Base-by-base conservation (phyloP, 345 rosid species). In the Bruguiera sexangula region DNA sequence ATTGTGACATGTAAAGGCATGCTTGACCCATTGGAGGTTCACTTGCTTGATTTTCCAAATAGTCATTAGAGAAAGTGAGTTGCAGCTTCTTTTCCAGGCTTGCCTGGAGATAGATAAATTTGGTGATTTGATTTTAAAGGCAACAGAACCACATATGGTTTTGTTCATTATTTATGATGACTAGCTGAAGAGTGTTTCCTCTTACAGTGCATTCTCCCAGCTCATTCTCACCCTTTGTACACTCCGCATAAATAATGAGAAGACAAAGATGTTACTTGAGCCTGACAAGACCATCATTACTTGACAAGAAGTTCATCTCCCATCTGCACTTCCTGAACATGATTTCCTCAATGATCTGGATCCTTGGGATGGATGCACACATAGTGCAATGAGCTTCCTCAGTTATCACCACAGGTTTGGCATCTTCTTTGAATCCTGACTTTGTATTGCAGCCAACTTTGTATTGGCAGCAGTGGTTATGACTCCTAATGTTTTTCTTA, bases 311-410 rank as follows among this genome's bases (percentile, higher is more conserved):
- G 92, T 95, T 74, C 81, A 87, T 76, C 83, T 95, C 43, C 99
- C 99, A n/a, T 86, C 90, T 1, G 73, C 92, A 48, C 98, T 95
- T 58, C 98, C 98, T 31, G 99, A 95, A 77, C 96, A 95, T 73
- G 98, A 90, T 57, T 92, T 92, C 84, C 67, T 95, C 32, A 87
- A 80, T 34, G 98, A 92, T 80, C 84, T 95, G 39, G 99, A 95
- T 87, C 99, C 98, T 46, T 95, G 83, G 99, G 99, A 72, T 95
- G 97, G 98, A 84, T 95, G 90, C 99, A 95, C 80, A 95, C 98
- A 8, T 98, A 95, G 55, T 98, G 97, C 6, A 95, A 95, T 64
- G 99, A 95, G 84, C 96, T 95, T 68, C 98, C 99, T 36, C 99
- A 95, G 68, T 67, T 95, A 60, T 95, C 99, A 13, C 99, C 99